phyloP scores from a whole-genome alignment of 2,329 filamentous ascomycete genomes.

The Fusarium sp. region DNA sequence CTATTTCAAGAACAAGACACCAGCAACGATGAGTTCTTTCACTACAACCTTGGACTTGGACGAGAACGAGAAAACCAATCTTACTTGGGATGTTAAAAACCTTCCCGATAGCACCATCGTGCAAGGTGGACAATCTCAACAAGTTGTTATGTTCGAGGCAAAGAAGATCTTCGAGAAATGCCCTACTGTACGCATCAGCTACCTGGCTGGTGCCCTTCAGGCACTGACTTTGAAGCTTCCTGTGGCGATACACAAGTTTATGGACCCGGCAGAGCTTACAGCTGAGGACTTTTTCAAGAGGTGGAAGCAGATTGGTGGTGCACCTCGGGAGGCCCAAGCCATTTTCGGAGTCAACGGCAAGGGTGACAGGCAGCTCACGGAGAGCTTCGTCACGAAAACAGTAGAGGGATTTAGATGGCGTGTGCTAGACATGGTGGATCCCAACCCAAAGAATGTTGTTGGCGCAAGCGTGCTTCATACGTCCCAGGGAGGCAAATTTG shows the following conservation, averaged over 20 bases:
- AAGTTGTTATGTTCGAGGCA: slow-evolving; percentile 94
- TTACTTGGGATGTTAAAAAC: slow-evolving; percentile 89
- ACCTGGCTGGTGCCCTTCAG: slow-evolving; percentile 92
- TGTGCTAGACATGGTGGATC: slow-evolving; percentile 85
- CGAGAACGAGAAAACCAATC: slow-evolving; percentile 68
- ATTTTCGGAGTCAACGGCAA: slow-evolving; percentile 77
- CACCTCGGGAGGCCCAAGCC: slow-evolving; percentile 85
- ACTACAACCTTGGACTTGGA: slow-evolving; percentile 93
- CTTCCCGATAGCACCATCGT: slow-evolving; percentile 85
- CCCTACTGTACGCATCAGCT: slow-evolving; percentile 93
- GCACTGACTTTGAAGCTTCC: slow-evolving; percentile 92
- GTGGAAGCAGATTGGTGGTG: slow-evolving; percentile 97
- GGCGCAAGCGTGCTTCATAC: slow-evolving; percentile 89
- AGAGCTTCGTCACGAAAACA: slow-evolving; percentile 75
- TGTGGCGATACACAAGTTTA: slow-evolving; percentile 91
- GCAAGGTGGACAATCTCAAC: slow-evolving; percentile 83
- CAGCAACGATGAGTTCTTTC: slow-evolving; percentile 86
- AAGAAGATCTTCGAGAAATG: slow-evolving; percentile 83
- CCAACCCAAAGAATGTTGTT: slow-evolving; percentile 93
- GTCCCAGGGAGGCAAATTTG: slow-evolving; percentile 87
- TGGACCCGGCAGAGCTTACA: slow-evolving; percentile 88
- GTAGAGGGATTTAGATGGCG: slow-evolving; percentile 93
- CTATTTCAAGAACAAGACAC: slow-evolving; percentile 96
- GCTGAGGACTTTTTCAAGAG: slow-evolving; percentile 98
- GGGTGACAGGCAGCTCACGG: slow-evolving; percentile 72